Conservation (phyloP, 2,329 filamentous ascomycete genomes). For the Trichoderma polysporum region DNA sequence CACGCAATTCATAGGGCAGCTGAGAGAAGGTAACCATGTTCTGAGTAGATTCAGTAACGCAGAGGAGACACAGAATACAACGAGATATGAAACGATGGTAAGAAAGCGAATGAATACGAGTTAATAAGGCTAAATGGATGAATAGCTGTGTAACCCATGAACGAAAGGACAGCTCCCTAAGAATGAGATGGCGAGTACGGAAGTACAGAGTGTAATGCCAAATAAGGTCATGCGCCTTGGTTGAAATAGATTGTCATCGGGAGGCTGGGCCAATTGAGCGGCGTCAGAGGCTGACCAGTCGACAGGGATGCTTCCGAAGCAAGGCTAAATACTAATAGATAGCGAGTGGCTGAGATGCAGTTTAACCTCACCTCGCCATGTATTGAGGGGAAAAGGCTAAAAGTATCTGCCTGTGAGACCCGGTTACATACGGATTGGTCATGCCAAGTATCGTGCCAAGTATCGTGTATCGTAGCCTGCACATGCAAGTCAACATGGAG, state of each 20-base stretch:
- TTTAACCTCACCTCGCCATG: not conserved
- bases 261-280: not conserved
- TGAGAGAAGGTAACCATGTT: constrained; percentile 8
- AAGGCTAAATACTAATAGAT: not conserved
- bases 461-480: too few species aligned
- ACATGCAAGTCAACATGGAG: not conserved
- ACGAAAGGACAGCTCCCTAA: not conserved
- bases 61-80: not conserved
- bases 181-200: not conserved
- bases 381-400: not conserved
- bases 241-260: not conserved
- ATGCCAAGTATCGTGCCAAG: not conserved
- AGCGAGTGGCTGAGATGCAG: not conserved
- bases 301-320: not conserved
- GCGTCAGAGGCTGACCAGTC: not conserved
- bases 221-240: not conserved
- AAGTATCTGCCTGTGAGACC: not conserved
- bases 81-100: not conserved
- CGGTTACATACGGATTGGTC: not conserved
- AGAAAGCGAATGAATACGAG: not conserved
- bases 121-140: too few species aligned
- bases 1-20: constrained; percentile 7
- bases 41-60: not conserved
- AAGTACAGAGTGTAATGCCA: not conserved
- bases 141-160: not conserved